Percentiles rank a stretch among this genome's conserved stretches.
phyloP scores from a whole-genome alignment of 805 yeast genomes.

The Monosporozyma siamensis region DNA sequence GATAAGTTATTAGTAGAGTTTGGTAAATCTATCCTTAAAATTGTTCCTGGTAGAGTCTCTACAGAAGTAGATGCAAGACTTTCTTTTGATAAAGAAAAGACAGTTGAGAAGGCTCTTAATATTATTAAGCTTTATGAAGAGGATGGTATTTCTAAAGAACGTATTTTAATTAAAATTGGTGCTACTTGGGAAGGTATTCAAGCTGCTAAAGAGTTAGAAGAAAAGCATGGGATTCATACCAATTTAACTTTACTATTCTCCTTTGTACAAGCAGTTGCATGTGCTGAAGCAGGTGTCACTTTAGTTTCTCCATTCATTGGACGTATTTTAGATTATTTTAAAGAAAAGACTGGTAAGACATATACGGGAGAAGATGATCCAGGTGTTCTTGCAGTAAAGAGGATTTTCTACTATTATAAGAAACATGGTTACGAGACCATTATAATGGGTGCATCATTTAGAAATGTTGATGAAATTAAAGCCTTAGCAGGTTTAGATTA shows the following conservation, averaged over 20 bases:
- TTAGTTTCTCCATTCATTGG: conserved; percentile 98
- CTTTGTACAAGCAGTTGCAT: conserved; percentile 95
- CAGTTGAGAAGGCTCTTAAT: conserved; percentile 87
- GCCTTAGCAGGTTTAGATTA: conserved; percentile 96
- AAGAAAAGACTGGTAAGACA: conserved; percentile 83
- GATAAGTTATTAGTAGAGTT: conserved; percentile 92
- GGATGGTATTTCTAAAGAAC: conserved; percentile 77
- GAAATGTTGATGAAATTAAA: conserved; percentile 91
- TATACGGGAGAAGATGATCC: conserved; percentile 78
- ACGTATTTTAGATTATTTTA: conserved; percentile 97
- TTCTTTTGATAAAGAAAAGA: conserved; percentile 90
- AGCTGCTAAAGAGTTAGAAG: conserved; percentile 93
- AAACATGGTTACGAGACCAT: conserved; percentile 92
- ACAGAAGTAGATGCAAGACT: conserved; percentile 99
- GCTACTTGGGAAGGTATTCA: conserved; percentile 99
- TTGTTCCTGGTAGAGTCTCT: conserved; percentile 98
- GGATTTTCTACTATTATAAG: conserved; percentile 95
- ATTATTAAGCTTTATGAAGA: conserved; percentile 80
- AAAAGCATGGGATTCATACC: conserved; percentile 83
- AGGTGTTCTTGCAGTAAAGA: conserved; percentile 86
- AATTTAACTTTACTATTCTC: conserved; percentile 94
- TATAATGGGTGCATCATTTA: conserved; percentile 99
- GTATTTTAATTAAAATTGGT: conserved; percentile 92
- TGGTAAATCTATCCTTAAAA: conserved; percentile 84
- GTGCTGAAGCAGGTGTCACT: conserved; percentile 95